Conservation (phyloP, 2,329 filamentous ascomycete genomes). For the Sporothrix inflata region DNA sequence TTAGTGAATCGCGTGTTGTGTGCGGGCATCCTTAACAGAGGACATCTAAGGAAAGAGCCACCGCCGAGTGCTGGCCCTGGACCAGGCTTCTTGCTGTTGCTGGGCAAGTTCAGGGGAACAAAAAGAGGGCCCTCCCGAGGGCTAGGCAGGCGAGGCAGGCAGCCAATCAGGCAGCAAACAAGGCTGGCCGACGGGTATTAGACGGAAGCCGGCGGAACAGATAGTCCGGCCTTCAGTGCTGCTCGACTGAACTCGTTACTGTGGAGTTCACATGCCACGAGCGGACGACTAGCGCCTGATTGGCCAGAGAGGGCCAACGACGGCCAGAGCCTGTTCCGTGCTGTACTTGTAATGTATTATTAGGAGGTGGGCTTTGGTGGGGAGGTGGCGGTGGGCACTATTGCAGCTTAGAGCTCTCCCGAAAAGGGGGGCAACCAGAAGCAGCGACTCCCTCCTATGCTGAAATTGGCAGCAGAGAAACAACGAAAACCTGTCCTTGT, state of each 20-base stretch:
- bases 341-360: not conserved
- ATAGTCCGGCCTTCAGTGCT: not conserved
- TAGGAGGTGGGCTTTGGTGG: not conserved
- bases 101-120: constrained; percentile 3
- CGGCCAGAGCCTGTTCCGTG: not conserved
- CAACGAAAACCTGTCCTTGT: constrained; percentile 21
- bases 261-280: constrained; percentile 21
- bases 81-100: constrained; percentile 5
- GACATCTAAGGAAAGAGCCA: not conserved
- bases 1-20: constrained; percentile 13
- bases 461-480: constrained; percentile 5
- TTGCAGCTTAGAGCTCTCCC: constrained; percentile 7
- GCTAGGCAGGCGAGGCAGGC: not conserved
- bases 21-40: constrained; percentile 9
- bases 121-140: not conserved
- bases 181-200: constrained; percentile 1
- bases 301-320: not conserved
- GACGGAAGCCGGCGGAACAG: constrained; percentile 16
- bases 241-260: not conserved
- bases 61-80: not conserved
- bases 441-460: not conserved
- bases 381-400: constrained; percentile 7
- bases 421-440: not conserved
- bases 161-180: not conserved
- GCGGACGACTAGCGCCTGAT: constrained; percentile 20